Percentiles rank a stretch among this genome's conserved stretches.
Conservation (phyloP, 129 eudicot genomes). For the Oenanthe sinensis region DNA sequence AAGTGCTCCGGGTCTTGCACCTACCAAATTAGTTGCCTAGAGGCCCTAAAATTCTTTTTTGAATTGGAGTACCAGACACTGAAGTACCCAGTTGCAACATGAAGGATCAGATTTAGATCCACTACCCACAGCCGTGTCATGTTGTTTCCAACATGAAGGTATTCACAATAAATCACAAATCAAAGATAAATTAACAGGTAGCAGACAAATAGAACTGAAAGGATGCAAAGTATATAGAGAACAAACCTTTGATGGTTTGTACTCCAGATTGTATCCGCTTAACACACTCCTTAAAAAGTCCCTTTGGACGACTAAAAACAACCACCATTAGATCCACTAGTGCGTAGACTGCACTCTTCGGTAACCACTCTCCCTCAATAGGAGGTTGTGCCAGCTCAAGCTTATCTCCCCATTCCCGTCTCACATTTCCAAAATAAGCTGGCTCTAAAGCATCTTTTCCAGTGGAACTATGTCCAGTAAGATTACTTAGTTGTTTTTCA, state of each 20-base stretch:
- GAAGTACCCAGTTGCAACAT: not conserved
- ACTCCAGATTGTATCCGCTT: conserved; percentile 84
- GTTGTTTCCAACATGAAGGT: not conserved
- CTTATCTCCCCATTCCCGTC: conserved; percentile 58
- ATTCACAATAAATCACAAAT: not conserved
- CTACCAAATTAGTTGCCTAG: not conserved
- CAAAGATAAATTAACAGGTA: not conserved
- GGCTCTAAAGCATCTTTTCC: conserved; percentile 58
- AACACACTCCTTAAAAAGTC: conserved; percentile 79
- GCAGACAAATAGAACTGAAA: not conserved
- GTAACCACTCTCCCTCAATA: conserved; percentile 96
- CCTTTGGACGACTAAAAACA: conserved; percentile 84
- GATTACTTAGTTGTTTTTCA: conserved; percentile 49
- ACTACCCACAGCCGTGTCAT: not conserved
- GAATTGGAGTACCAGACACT: not conserved
- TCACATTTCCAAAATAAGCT: conserved; percentile 67
- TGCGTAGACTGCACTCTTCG: conserved; percentile 84
- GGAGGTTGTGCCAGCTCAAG: conserved; percentile 92
- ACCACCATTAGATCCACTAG: conserved; percentile 81
- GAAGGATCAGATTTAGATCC: not conserved
- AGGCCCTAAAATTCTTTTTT: not conserved
- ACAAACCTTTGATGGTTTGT: conserved; percentile 57
- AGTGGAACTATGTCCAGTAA: conserved; percentile 27
- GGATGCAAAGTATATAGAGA: not conserved
- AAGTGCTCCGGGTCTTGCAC: not conserved